These are phyloP conservation scores for Vachellia pachyceras DNA, from an alignment of 306 rosid genomes.

Conservation along the genomic window DNA sequence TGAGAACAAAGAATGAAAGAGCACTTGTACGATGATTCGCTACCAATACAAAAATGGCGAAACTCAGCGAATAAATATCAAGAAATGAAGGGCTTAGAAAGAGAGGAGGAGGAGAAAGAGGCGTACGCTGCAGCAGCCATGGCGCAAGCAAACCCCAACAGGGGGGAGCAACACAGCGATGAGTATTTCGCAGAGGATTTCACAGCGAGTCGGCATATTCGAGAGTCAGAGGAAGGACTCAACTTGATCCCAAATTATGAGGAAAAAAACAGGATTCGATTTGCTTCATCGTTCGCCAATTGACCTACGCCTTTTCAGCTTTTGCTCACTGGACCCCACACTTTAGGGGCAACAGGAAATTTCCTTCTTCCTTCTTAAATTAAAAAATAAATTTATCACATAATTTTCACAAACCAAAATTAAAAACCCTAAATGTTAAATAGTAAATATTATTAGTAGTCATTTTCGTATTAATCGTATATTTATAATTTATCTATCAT, in stretches of 20 bases:
- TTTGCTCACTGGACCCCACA: too few species aligned
- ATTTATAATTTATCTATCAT: too few species aligned
- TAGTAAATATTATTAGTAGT: too few species aligned
- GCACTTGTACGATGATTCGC: not conserved
- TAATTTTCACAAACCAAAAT: too few species aligned
- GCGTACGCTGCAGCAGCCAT: slow-evolving; percentile 69
- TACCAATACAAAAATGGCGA: not conserved
- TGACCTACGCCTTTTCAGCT: too few species aligned
- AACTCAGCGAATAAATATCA: not conserved
- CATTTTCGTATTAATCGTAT: too few species aligned
- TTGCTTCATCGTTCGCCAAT: not conserved
- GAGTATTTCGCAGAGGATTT: slow-evolving; percentile 52
- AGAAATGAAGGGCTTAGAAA: not conserved
- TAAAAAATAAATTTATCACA: too few species aligned
- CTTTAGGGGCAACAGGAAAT: too few species aligned
- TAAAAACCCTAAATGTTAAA: too few species aligned
- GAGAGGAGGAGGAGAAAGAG: not conserved
- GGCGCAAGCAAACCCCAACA: slow-evolving; percentile 58
- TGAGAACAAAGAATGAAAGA: not conserved
- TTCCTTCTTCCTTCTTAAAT: too few species aligned
- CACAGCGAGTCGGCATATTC: slow-evolving; percentile 53
- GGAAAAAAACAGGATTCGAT: slow-evolving; percentile 2
- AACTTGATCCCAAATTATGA: not conserved
- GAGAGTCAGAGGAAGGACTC: not conserved
- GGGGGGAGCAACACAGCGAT: slow-evolving; percentile 63